phyloP scores from a whole-genome alignment of 305 asterid species.

The Nicotiana rustica region DNA sequence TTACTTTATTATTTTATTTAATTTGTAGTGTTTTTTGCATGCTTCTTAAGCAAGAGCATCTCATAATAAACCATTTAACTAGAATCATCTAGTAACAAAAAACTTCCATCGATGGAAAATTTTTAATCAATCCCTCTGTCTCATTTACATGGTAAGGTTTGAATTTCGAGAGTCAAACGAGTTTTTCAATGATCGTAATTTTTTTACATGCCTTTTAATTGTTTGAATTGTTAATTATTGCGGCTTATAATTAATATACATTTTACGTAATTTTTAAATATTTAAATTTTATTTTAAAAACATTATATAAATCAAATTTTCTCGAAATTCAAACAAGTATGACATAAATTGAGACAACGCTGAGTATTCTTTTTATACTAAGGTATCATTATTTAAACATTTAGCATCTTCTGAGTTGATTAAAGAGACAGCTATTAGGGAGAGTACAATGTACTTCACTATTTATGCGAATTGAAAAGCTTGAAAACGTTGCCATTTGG shows the following conservation, averaged over 20 bases:
- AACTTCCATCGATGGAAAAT: neutral
- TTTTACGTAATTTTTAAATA: neutral
- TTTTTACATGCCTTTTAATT: no score
- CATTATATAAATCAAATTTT: no score
- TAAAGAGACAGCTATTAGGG: neutral
- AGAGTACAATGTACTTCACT: neutral
- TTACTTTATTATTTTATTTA: slow-evolving; percentile 6
- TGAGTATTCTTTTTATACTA: neutral
- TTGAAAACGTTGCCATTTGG: neutral
- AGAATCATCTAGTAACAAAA: neutral
- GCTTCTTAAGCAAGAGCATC: slow-evolving; percentile 9
- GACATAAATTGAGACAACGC: no score
- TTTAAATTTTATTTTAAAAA: no score
- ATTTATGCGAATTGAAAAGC: neutral
- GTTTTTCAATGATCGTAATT: no score
- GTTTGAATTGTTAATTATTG: no score
- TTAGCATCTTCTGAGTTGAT: slow-evolving; percentile 3
- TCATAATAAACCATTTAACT: neutral
- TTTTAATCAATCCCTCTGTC: no score
- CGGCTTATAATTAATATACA: no score
- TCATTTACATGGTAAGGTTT: no score
- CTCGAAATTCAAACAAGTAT: no score
- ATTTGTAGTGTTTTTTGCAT: neutral
- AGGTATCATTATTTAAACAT: neutral
- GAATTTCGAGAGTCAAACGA: no score